Evolutionary conservation across 2,329 filamentous ascomycete genomes (phyloP).

Genomic region (Neofusicoccum parvum): DNA sequence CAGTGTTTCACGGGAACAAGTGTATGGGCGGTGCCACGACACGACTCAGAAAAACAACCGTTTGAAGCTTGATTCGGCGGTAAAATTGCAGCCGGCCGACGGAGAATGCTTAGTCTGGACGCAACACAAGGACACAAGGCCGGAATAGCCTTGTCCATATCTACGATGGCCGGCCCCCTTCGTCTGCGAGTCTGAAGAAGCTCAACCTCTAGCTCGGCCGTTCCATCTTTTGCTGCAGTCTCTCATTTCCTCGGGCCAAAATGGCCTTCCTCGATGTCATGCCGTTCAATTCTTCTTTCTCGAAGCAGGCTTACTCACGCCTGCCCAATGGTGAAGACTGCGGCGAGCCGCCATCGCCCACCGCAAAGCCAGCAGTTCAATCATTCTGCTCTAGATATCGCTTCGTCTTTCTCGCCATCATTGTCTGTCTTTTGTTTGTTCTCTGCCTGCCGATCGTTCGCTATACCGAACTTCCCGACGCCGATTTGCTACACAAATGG

Average conservation of each 20-base stretch:
- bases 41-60: background rate
- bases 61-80: too few species aligned
- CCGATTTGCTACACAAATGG: background rate
- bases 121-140: background rate
- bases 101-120: background rate
- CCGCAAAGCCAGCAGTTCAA: background rate
- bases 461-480: background rate
- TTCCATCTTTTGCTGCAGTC: background rate
- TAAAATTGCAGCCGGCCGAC: too few species aligned
- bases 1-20: too few species aligned
- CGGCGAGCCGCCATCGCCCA: background rate
- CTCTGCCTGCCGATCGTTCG: background rate
- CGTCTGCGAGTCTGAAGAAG: background rate
- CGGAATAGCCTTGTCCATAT: background rate
- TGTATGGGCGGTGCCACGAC: too few species aligned
- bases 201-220: background rate
- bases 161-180: background rate
- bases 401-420: background rate
- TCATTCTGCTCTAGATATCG: background rate
- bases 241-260: background rate
- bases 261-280: slow-evolving; percentile 6
- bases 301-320: slow-evolving; percentile 2
- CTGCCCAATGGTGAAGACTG: background rate
- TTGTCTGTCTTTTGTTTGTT: background rate
- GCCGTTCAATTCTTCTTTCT: background rate